Evolutionary conservation across 2,329 filamentous ascomycete genomes (phyloP), one percentile per base, ranked within the genome.

Genomic region (Aspergillus pseudotamarii): DNA sequence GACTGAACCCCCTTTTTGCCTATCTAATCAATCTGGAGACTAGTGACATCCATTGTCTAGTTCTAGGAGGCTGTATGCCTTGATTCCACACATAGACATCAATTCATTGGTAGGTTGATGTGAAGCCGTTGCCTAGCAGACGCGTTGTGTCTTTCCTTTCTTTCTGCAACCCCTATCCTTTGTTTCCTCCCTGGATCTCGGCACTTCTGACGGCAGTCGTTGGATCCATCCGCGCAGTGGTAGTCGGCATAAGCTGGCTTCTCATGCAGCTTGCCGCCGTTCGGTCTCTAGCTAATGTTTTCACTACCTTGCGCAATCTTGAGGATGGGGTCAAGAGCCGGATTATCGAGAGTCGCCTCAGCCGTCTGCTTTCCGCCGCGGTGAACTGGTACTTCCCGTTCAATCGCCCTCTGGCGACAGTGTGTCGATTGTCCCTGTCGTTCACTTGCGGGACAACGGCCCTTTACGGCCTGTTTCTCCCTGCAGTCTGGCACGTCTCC

Each of bases 381-480:
- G 5, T 58, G 10, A 19, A 54, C 16, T 70, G 63, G 64, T 62
- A 59, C 4, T 64, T 65, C 14, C 64, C 68, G 14, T 26, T 32
- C 19, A 59, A 66, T n/a, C 16, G 34, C 16, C 66, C 65, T 0
- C 8, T 57, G 10, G 19, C 28, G n/a, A 51, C 58, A 12, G 12
- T 60, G 4, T 45, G 32, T 51, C 60, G 67, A 2, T 2, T 67
- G 3, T 32, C 54, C 12, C 11, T 2, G 12, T 56, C 66, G 23
- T 43, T 53, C 4, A 12, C 65, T 23, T 19, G 12, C 26, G 50
- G 36, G 1, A 46, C 50, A 19, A 16, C 28, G 6, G 23, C 58
- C 34, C 61, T 66, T 43, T 38, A 23, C 16, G 23, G 36, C 11
- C 9, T 66, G 19, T 14, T 68, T 3, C n/a, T 57, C 3, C 63